Percentiles rank a stretch among this genome's conserved stretches.
Evolutionary conservation across 441 rosid species (phyloP).

Genomic region (Syzygium syzygioides): DNA sequence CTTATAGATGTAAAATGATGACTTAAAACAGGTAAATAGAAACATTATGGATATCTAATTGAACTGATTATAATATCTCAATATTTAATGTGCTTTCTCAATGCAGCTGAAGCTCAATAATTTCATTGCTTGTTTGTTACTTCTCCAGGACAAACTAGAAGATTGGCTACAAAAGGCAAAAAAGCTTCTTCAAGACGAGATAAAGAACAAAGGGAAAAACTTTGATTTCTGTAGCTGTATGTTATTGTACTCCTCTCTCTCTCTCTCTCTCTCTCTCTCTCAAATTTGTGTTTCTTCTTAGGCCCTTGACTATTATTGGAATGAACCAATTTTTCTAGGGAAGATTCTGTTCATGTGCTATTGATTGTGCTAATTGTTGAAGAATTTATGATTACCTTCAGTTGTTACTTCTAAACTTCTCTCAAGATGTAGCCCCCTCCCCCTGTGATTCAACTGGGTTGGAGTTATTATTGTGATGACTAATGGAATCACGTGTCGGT

Average conservation of each 20-base stretch:
- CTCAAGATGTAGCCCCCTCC: background rate
- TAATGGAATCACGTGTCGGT: background rate
- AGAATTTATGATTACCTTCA: background rate
- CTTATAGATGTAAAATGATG: background rate
- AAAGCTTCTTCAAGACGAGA: conserved; percentile 58
- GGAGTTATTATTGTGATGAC: background rate
- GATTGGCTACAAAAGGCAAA: conserved; percentile 78
- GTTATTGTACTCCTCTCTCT: conserved; percentile 5
- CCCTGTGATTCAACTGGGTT: background rate
- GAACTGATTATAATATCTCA: background rate
- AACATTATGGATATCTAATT: background rate
- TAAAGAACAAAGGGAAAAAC: conserved; percentile 30
- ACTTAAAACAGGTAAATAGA: background rate
- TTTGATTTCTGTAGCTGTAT: conserved; percentile 61
- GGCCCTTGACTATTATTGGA: background rate
- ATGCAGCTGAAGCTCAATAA: background rate
- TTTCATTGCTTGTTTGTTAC: conserved; percentile 9
- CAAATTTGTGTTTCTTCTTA: background rate
- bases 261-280: background rate
- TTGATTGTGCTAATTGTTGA: background rate
- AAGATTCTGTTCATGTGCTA: background rate
- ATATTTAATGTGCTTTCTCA: background rate
- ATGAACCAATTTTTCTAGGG: background rate
- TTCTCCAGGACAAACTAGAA: conserved; percentile 77
- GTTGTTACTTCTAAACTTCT: background rate